Conservation (phyloP, 2,329 filamentous ascomycete species). For the Uncinocarpus reesii region DNA sequence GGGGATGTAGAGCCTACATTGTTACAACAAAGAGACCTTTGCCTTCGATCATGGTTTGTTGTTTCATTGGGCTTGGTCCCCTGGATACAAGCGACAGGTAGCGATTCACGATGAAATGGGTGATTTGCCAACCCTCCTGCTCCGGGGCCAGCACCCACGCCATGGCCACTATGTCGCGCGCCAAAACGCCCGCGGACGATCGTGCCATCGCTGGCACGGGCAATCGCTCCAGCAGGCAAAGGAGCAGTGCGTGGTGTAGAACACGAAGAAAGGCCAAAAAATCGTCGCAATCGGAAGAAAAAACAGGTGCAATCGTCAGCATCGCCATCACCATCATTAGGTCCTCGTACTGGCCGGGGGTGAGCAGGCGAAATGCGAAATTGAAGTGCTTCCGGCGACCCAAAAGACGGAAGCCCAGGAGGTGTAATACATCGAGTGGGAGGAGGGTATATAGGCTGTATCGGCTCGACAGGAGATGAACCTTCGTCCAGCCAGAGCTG, state of each 20-base stretch:
- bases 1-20: background rate
- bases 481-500: conserved; percentile 21
- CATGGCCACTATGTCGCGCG: conserved; percentile 34
- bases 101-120: conserved; percentile 26
- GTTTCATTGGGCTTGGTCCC: background rate
- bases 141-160: conserved; percentile 21
- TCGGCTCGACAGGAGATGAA: conserved; percentile 24
- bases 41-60: background rate
- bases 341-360: background rate
- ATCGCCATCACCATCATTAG: conserved; percentile 5
- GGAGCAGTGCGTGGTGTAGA: conserved; percentile 10
- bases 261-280: conserved; percentile 24
- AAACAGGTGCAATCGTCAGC: conserved; percentile 7
- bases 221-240: conserved; percentile 22
- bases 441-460: conserved; percentile 30
- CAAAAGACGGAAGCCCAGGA: conserved; percentile 37
- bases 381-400: conserved; percentile 31
- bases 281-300: conserved; percentile 19
- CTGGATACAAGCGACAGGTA: conserved; percentile 19
- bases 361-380: conserved; percentile 13
- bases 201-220: conserved; percentile 35
- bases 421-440: conserved; percentile 34
- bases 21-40: conserved; percentile 1
- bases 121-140: conserved; percentile 25
- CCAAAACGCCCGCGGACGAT: conserved; percentile 34